These are phyloP conservation scores for Eurotiales sp. DNA, from an alignment of 2,329 filamentous ascomycete species.

Conservation along the genomic window DNA sequence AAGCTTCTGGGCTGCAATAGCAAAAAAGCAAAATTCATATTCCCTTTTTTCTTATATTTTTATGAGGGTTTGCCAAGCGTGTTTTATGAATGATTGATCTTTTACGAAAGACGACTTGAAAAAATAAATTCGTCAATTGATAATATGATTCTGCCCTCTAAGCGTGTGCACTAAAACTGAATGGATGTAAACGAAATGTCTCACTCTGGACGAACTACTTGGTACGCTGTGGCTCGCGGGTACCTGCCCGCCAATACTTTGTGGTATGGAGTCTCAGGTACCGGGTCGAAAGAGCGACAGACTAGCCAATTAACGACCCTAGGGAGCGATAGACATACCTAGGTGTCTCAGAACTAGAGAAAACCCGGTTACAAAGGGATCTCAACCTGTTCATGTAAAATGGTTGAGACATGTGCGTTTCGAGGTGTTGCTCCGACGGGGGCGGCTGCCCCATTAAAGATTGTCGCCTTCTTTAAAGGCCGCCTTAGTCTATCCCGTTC, in stretches of 20 bases:
- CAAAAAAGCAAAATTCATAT: conserved; percentile 9
- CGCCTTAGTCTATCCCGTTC: too few species aligned
- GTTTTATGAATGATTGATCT: conserved; percentile 27
- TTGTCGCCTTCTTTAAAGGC: not conserved
- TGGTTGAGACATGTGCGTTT: too few species aligned
- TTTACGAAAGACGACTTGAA: conserved; percentile 16
- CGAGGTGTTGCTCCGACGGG: too few species aligned
- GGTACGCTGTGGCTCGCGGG: too few species aligned
- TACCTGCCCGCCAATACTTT: not conserved
- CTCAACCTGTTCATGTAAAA: too few species aligned
- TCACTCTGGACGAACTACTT: not conserved
- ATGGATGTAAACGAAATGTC: too few species aligned
- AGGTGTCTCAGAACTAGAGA: not conserved
- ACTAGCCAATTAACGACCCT: not conserved
- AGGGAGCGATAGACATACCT: too few species aligned
- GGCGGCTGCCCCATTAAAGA: not conserved
- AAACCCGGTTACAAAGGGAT: not conserved
- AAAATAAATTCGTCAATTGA: conserved; percentile 11
- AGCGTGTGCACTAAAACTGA: too few species aligned
- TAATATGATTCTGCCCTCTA: conserved; percentile 10
- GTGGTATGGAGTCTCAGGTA: not conserved
- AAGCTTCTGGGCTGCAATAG: conserved; percentile 16
- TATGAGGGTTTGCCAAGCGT: conserved; percentile 25
- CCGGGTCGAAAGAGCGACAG: not conserved
- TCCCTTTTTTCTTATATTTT: conserved; percentile 6